Evolutionary conservation across 2,329 filamentous ascomycete species (phyloP).

Genomic region (Penicillium occitanis): DNA sequence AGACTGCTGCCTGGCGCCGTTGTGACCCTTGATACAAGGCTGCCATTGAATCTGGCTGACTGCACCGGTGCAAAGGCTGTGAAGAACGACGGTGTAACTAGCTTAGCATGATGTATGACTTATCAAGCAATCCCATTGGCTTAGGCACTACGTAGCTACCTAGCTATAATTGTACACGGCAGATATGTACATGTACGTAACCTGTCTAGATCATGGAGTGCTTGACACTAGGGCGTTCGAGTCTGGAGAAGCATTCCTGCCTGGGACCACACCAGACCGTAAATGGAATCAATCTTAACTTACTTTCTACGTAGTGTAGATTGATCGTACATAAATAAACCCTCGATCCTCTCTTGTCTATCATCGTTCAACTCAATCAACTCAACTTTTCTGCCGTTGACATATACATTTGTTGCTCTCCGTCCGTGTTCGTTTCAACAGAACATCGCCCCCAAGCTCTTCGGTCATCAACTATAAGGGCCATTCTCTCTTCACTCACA

Average conservation of each 20-base stretch:
- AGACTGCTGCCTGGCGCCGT: constrained; percentile 1
- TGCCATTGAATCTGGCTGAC: not conserved
- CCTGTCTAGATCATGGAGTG: constrained; percentile 11
- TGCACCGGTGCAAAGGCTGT: not conserved
- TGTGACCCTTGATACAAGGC: not conserved
- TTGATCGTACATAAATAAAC: constrained; percentile 18
- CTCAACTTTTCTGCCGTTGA: not conserved
- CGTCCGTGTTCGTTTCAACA: constrained; percentile 18
- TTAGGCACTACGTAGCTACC: not conserved
- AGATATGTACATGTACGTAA: constrained; percentile 13
- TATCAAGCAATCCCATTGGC: constrained; percentile 7
- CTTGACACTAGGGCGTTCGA: constrained; percentile 11
- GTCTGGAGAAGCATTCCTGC: constrained; percentile 16
- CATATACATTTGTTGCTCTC: not conserved
- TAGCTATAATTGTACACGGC: constrained; percentile 7
- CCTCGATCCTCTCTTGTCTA: constrained; percentile 5
- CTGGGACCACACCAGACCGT: constrained; percentile 9
- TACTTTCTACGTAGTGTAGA: constrained; percentile 10
- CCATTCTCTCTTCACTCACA: not conserved
- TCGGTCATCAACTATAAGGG: not conserved
- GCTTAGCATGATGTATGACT: constrained; percentile 1
- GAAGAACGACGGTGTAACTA: constrained; percentile 11
- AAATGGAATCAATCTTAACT: constrained; percentile 9
- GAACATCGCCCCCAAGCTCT: constrained; percentile 13
- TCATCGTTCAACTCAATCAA: constrained; percentile 2